Base-by-base conservation (phyloP, 768 basidiomycete genomes). In the Porphyrellus cyaneotinctus region DNA sequence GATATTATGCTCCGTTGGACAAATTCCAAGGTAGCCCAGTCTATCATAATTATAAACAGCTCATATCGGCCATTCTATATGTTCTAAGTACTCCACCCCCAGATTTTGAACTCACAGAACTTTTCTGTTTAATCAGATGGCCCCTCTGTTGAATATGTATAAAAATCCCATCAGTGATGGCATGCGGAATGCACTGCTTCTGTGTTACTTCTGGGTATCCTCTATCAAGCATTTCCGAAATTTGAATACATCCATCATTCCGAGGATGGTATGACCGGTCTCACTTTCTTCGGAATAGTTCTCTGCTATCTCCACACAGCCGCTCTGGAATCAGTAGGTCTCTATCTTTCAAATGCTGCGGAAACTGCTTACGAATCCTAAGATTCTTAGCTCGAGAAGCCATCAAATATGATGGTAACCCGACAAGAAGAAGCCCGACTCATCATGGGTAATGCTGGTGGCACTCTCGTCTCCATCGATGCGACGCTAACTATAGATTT, bases 71-170 rank as follows among this genome's bases (percentile, higher is more conserved):
- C 91, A 1, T 91, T 94, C 65, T 72, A 88, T 88, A 63, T 48
- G 85, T 71, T 30, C 30, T 18, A 17, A 26, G 3, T 17, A 30
- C 10, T 26, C 26, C 26, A 9, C 26, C 26, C 26, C 5, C 26
- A 9, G 26, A n/a, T 24, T 17, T 44, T 17, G 43, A 20, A 51
- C 10, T 18, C 10, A 32, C 53, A 87, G 86, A 83, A 64, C 70
- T 90, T 7, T 69, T 88, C 37, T 80, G 0, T 78, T 74, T 44
- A 87, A 94, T 58, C 75, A 78, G n/a, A 92, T 91, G 88, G 85
- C 85, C 0, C 73, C 91, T 5, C 67, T 85, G 6, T 73, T 92
- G 10, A 78, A 89, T 64, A 65, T 78, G 14, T 91, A 28, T 28
- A 28, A 89, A 90, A 24, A 20, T 26, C 23, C 32, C 28, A 48